Evolutionary conservation across 2,329 filamentous ascomycete species (phyloP).

Genomic region (Aspergillus carbonarius): DNA sequence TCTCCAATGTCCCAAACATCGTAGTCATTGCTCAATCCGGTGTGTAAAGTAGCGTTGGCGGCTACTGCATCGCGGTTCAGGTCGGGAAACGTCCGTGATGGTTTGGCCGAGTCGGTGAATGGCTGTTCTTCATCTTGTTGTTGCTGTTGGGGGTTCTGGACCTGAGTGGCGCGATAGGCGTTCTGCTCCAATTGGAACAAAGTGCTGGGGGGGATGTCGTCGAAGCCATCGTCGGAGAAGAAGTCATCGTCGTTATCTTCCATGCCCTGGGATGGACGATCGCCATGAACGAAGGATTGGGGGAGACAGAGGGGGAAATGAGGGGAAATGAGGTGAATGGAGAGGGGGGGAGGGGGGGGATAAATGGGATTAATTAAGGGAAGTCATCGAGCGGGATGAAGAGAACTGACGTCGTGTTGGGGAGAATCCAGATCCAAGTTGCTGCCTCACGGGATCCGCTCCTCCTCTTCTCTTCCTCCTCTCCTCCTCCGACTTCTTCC

Average conservation of each 20-base stretch:
- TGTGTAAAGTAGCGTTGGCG: constrained; percentile 25
- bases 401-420: constrained; percentile 8
- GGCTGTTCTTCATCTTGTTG: background rate
- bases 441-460: constrained; percentile 12
- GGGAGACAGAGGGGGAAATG: background rate
- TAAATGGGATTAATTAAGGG: background rate
- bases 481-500: constrained; percentile 8
- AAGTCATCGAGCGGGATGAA: constrained; percentile 3
- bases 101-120: background rate
- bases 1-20: constrained; percentile 45
- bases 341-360: background rate
- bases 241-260: constrained; percentile 49
- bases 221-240: constrained; percentile 50
- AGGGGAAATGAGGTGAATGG: background rate
- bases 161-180: constrained; percentile 46
- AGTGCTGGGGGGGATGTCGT: constrained; percentile 44
- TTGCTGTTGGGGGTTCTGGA: constrained; percentile 23
- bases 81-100: constrained; percentile 1
- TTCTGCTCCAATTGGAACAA: constrained; percentile 47
- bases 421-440: constrained; percentile 10
- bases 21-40: constrained; percentile 42
- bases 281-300: constrained; percentile 33
- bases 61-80: constrained; percentile 4
- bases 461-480: constrained; percentile 2
- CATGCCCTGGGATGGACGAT: constrained; percentile 39